phyloP scores from a whole-genome alignment of 1,284 basidiomycete species.

The Marasmius sp. region DNA sequence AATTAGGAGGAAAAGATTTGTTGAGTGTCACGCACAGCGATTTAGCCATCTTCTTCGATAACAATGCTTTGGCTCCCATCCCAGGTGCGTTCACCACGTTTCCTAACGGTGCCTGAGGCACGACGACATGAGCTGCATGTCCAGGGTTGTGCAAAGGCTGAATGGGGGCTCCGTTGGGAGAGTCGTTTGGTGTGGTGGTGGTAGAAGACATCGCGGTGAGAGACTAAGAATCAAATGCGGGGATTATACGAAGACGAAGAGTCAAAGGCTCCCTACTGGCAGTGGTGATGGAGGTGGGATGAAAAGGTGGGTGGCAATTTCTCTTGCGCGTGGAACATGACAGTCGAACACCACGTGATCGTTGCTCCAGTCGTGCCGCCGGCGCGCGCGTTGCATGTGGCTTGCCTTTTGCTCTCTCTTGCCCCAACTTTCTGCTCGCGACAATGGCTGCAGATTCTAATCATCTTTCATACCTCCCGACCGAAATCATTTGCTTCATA shows the following conservation, averaged over 20 bases:
- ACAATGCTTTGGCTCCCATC: constrained; percentile 84
- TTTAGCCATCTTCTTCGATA: constrained; percentile 88
- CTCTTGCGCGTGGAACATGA: background rate
- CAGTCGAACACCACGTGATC: constrained; percentile 11
- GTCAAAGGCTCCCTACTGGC: no score
- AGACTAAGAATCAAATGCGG: background rate
- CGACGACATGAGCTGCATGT: constrained; percentile 74
- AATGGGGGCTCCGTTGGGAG: constrained; percentile 58
- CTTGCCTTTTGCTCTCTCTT: background rate
- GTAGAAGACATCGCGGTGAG: background rate
- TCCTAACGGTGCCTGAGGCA: constrained; percentile 79
- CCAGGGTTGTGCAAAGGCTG: constrained; percentile 84
- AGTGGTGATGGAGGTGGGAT: background rate
- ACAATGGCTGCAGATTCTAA: constrained; percentile 10
- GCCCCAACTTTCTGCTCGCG: constrained; percentile 5
- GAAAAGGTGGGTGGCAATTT: background rate
- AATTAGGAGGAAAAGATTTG: background rate
- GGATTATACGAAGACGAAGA: background rate
- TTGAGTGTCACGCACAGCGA: constrained; percentile 55
- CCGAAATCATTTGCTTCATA: background rate
- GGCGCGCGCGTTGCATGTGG: background rate
- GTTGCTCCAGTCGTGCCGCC: background rate
- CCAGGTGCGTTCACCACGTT: constrained; percentile 62
- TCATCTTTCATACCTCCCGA: background rate
- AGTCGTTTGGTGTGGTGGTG: constrained; percentile 57